Evolutionary conservation across 305 asterid genomes (phyloP), one percentile per base, ranked within the genome.

Genomic region (Solanum aculeatissimum): DNA sequence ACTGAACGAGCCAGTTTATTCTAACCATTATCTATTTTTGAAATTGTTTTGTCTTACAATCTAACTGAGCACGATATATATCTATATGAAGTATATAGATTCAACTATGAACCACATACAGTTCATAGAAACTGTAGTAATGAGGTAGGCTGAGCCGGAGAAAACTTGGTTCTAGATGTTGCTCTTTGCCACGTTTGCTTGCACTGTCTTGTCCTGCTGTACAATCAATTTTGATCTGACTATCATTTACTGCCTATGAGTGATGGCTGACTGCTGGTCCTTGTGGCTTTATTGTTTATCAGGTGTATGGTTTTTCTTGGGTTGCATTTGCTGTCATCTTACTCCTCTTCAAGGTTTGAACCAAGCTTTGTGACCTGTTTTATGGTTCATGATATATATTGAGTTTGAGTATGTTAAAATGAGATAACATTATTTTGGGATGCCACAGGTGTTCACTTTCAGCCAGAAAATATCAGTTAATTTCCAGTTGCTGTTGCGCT

Each of bases 391-490:
- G 13, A 15, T 49, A 29, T 47, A 15, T 49, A 29, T 47, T 66
- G 23, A 77, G 47, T 63, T 75, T 78, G 71, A 55, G 84, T 53
- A 45, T 80, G 54, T 84, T 66, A 21, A 87, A 72, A 47, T 66
- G 66, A 49, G 45, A 75, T 84, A 68, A 25, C 42, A 29, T 9
- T 71, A 27, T 57, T 32, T 79, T 80, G 69, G 83, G 79, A 66
- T 85, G 80, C 72, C 85, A 75, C 93, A 97, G 99, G 98, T 97
- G 60, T 97, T 97, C 92, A 93, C 98, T 62, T 97, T 97, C 85
- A 97, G 99, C 85, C 98, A 97, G 92, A 95, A 95, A 93, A 94
- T 94, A 85, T 97, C 99, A 13, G 99, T 97, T 79, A 97, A 97
- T 86, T 97, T 97, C 85, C 99, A 97, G 97, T 87, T 97, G 91